Percentiles rank a stretch among this genome's conserved stretches.
These are phyloP conservation scores for Globisporangium camurandrum DNA, from an alignment of 352 stramenopile species.

Conservation along the genomic window DNA sequence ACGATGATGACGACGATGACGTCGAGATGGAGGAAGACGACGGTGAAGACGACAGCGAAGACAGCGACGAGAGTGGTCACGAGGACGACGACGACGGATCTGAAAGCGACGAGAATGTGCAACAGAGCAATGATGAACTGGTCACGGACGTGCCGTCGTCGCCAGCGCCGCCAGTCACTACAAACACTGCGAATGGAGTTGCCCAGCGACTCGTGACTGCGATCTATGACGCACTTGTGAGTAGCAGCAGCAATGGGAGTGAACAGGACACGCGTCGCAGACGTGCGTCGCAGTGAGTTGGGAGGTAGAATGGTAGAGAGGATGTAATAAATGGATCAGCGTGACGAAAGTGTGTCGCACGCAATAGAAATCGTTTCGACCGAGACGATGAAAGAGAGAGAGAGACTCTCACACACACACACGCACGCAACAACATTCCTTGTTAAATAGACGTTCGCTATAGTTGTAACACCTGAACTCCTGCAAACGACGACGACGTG, in stretches of 20 bases:
- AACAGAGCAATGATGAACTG: not conserved
- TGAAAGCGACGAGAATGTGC: constrained; percentile 3
- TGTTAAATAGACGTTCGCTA: too few relatives aligned
- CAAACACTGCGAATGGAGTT: constrained; percentile 4
- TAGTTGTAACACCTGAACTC: too few relatives aligned
- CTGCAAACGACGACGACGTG: not conserved
- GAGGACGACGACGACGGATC: constrained; percentile 10
- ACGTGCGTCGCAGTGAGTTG: too few relatives aligned
- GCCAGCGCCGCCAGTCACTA: not conserved
- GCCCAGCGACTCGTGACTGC: constrained; percentile 8
- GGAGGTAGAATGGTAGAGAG: too few relatives aligned
- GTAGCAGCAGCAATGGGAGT: constrained; percentile 4
- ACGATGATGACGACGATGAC: constrained; percentile 10
- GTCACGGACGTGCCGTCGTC: not conserved
- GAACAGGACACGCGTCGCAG: not conserved
- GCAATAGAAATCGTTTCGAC: too few relatives aligned
- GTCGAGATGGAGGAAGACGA: constrained; percentile 11
- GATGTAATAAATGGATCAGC: too few relatives aligned
- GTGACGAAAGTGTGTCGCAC: too few relatives aligned
- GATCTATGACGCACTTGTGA: constrained; percentile 9
- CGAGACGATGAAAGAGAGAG: too few relatives aligned
- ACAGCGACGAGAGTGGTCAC: not conserved
- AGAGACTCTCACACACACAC: too few relatives aligned
- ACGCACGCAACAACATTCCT: too few relatives aligned
- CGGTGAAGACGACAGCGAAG: constrained; percentile 8